Base-by-base conservation (phyloP, 208 protist genomes). In the Sergeia podlipaevii region DNA sequence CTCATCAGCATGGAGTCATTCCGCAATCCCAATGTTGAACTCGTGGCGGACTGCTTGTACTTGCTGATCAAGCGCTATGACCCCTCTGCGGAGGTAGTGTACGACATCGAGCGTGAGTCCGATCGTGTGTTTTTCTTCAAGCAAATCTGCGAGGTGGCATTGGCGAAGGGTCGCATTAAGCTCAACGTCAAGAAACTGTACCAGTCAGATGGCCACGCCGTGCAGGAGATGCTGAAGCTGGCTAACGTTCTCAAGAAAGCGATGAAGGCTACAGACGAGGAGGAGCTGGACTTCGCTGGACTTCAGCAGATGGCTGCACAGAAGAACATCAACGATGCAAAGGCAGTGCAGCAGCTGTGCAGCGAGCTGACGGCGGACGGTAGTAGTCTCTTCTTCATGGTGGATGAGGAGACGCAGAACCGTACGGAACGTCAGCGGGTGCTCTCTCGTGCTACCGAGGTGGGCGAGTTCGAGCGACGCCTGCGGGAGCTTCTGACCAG, bases 1-100 rank as follows among this genome's bases (percentile, higher is more conserved):
- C 80, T 95, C 18, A 95, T 98, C 59, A 98, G 93, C 52, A 94
- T 98, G 78, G 96, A 98, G 48, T 97, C 95, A 13, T 98, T 98
- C 69, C 80, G 94, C n/a, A 85, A 65, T 13, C 97, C 97, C 15
- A 98, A 98, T 55, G 97, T 98, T 17, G 90, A 97, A 73, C 66
- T 98, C 3, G 93, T 98, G 2, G 91, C 91, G 0, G 89, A 98
- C 52, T 89, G 91, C 21, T 64, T 96, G 5, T 89, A 81, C 65
- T 98, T 94, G 93, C 87, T 97, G 23, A 91, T 97, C 32, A 86
- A 85, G 53, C 83, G 88, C 57, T 96, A 97, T 59, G 92, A 98
- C 32, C 92, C 92, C 20, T 92, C 86, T 4, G 77, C 85, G 0
- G 88, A 97, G 60, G 89, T 98, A 39, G 74, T 60, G 0, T 92